A percentile compares a stretch with the other conserved stretches of the same genome.
Evolutionary conservation across 1,284 basidiomycete species (phyloP).

Genomic region (Rhodotorula sp.): DNA sequence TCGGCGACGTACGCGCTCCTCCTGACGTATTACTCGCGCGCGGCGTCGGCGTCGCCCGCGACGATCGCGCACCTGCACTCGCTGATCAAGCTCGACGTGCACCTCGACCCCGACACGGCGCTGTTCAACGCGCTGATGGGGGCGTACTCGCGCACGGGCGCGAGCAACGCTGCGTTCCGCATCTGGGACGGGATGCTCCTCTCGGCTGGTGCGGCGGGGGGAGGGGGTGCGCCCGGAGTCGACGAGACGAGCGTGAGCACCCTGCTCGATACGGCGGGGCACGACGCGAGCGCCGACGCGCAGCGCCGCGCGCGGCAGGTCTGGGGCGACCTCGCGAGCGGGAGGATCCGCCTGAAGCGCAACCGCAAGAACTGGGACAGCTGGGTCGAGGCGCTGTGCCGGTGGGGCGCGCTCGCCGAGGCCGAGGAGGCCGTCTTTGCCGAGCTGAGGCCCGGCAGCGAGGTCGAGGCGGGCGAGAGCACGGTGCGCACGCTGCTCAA

Average conservation of each 20-base stretch:
- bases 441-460: conserved; percentile 59
- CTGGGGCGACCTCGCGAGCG: conserved; percentile 27
- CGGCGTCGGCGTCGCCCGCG: conserved; percentile 19
- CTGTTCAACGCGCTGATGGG: conserved; percentile 90
- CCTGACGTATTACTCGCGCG: conserved; percentile 57
- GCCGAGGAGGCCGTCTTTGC: conserved; percentile 67
- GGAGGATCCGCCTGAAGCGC: conserved; percentile 60
- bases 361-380: conserved; percentile 67
- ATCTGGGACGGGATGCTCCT: conserved; percentile 74
- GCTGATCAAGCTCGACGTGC: conserved; percentile 72
- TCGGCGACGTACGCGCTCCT: conserved; percentile 71
- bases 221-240: conserved; percentile 46
- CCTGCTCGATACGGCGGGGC: conserved; percentile 79
- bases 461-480: conserved; percentile 31
- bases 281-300: conserved; percentile 52
- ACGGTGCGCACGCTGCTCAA: conserved; percentile 52
- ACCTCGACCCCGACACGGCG: conserved; percentile 69
- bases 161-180: conserved; percentile 68
- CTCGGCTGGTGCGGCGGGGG: conserved; percentile 56
- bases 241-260: conserved; percentile 73
- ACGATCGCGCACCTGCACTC: conserved; percentile 71
- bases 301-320: conserved; percentile 12
- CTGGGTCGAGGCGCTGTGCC: conserved; percentile 84
- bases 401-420: conserved; percentile 66
- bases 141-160: conserved; percentile 76